These are phyloP conservation scores for Salvia splendens DNA, from an alignment of 257 asterid species.

Conservation along the genomic window DNA sequence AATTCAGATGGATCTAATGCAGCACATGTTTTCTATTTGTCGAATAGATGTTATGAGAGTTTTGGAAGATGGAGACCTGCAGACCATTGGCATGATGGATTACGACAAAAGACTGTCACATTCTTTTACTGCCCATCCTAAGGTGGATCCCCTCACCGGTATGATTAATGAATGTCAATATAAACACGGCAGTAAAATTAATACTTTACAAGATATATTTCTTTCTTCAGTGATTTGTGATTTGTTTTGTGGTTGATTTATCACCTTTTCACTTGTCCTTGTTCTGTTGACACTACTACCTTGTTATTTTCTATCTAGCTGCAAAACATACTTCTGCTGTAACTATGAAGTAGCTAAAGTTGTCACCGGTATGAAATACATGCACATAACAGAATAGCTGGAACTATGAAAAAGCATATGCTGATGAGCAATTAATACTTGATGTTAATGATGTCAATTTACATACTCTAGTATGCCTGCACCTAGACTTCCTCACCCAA, in stretches of 20 bases:
- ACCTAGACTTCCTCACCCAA: background rate
- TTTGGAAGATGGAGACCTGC: constrained; percentile 92
- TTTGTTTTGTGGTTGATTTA: background rate
- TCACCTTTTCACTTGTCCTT: background rate
- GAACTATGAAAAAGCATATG: background rate
- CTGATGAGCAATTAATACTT: background rate
- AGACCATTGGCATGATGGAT: constrained; percentile 88
- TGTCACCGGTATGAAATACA: background rate
- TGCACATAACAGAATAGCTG: constrained; percentile 6
- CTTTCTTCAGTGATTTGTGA: background rate
- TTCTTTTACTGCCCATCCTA: constrained; percentile 94
- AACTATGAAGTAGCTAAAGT: background rate
- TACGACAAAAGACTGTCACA: constrained; percentile 83
- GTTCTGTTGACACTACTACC: constrained; percentile 1
- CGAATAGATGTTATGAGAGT: constrained; percentile 77
- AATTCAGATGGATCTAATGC: constrained; percentile 5
- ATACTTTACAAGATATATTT: background rate
- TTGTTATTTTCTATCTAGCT: background rate
- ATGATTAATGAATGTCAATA: constrained; percentile 31
- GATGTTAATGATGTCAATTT: background rate
- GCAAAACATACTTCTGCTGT: constrained; percentile 14
- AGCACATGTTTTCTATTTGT: constrained; percentile 5
- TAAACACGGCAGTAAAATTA: constrained; percentile 7
- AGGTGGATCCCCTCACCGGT: constrained; percentile 94
- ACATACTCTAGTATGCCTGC: background rate